Evolutionary conservation across 2,329 filamentous ascomycete genomes (phyloP).

Genomic region (Trichoderma atroviride): DNA sequence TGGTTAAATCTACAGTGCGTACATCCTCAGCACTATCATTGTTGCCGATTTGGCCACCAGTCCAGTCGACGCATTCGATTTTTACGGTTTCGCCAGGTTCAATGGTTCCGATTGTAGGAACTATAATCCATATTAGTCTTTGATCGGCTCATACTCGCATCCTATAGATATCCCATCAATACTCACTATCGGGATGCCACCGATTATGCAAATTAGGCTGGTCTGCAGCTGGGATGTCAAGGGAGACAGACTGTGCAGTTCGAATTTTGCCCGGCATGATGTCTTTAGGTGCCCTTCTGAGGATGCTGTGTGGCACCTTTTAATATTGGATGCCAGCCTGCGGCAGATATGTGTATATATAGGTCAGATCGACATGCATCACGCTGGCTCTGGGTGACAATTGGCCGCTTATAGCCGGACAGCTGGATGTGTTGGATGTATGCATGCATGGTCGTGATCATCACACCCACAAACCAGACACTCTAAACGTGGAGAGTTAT

Average conservation of each 20-base stretch:
- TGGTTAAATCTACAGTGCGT: constrained; percentile 79
- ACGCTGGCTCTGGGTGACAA: background rate
- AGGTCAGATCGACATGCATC: background rate
- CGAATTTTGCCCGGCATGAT: constrained; percentile 56
- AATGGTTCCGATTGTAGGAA: constrained; percentile 73
- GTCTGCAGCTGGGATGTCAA: constrained; percentile 70
- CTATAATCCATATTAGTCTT: constrained; percentile 45
- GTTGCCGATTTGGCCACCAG: constrained; percentile 82
- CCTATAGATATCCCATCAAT: background rate
- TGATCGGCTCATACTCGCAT: too few relatives aligned
- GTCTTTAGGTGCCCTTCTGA: constrained; percentile 30
- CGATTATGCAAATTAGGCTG: constrained; percentile 77
- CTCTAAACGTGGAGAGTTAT: background rate
- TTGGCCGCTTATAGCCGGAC: constrained; percentile 2
- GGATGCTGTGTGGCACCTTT: background rate
- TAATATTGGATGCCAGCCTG: background rate
- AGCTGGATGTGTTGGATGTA: background rate
- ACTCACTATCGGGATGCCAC: constrained; percentile 86
- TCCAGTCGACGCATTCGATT: constrained; percentile 90
- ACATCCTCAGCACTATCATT: constrained; percentile 90
- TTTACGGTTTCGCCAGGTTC: constrained; percentile 86
- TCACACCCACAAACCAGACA: background rate
- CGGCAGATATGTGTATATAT: background rate
- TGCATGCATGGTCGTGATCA: background rate
- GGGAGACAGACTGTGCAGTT: constrained; percentile 52